Conservation (phyloP, 257 asterid genomes). For the Cynanchum wilfordii region DNA sequence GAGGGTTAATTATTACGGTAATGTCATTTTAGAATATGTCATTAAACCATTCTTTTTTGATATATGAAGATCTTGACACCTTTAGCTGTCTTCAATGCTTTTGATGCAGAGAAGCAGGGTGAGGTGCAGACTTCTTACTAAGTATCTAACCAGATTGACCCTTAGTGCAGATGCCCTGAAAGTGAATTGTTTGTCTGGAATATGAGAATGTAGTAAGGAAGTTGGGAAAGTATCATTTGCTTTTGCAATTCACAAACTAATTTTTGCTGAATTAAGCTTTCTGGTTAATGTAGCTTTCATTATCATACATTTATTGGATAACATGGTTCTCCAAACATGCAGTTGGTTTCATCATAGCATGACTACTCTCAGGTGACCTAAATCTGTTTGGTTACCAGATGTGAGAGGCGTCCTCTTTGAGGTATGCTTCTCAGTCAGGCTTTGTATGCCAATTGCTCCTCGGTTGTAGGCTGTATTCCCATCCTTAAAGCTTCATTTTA, state of each 20-base stretch:
- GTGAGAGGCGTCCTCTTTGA: slow-evolving; percentile 86
- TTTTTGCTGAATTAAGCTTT: slow-evolving; percentile 1
- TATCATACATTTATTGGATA: slow-evolving; percentile 34
- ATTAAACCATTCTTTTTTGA: slow-evolving; percentile 21
- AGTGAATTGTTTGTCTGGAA: slow-evolving; percentile 47
- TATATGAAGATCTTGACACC: slow-evolving; percentile 46
- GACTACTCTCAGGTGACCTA: slow-evolving; percentile 67
- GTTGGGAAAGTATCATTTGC: slow-evolving; percentile 4
- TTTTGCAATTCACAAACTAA: slow-evolving; percentile 11
- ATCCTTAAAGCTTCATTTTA: slow-evolving; percentile 8
- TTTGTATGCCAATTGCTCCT: slow-evolving; percentile 22
- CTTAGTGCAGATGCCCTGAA: slow-evolving; percentile 50
- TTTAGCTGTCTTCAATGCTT: slow-evolving; percentile 81
- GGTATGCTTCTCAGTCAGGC: slow-evolving; percentile 78
- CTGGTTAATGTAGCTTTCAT: slow-evolving; percentile 12
- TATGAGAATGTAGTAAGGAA: slow-evolving; percentile 50
- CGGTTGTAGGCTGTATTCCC: slow-evolving; percentile 2
- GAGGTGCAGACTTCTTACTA: slow-evolving; percentile 65
- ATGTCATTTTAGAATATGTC: slow-evolving; percentile 1
- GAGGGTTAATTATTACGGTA: background rate
- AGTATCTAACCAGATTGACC: slow-evolving; percentile 58
- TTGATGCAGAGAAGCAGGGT: slow-evolving; percentile 88
- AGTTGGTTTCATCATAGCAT: slow-evolving; percentile 60
- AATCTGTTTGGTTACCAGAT: slow-evolving; percentile 49
- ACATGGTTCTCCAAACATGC: slow-evolving; percentile 70